phyloP scores from a whole-genome alignment of 768 basidiomycete genomes.

The Epithele typhae region DNA sequence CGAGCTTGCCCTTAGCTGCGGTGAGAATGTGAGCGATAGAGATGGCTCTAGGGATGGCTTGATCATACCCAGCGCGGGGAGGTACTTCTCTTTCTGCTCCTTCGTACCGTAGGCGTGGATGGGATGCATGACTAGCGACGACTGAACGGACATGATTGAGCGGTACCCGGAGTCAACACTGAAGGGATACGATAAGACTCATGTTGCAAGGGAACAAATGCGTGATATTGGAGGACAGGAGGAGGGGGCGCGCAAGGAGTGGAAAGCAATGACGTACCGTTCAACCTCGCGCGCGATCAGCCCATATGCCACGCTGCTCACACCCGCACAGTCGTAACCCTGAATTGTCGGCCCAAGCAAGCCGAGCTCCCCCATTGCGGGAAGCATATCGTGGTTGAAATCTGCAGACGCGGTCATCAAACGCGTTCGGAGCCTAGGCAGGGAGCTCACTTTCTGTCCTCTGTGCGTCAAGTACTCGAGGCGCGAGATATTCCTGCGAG shows the following conservation, averaged over 20 bases:
- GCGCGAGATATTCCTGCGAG: constrained; percentile 69
- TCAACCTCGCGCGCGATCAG: constrained; percentile 93
- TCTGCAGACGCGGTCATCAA: constrained; percentile 36
- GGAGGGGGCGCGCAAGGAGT: no score
- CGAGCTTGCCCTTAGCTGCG: constrained; percentile 80
- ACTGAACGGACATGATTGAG: constrained; percentile 92
- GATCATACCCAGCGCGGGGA: constrained; percentile 71
- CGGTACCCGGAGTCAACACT: constrained; percentile 97
- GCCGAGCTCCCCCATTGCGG: constrained; percentile 91
- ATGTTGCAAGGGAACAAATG: no score
- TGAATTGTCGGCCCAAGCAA: constrained; percentile 88
- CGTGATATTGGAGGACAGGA: no score
- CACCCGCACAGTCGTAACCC: constrained; percentile 93
- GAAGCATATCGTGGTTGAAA: constrained; percentile 71
- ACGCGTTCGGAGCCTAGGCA: neutral
- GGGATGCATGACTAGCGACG: constrained; percentile 94
- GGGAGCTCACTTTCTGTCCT: constrained; percentile 69
- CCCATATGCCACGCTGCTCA: constrained; percentile 88
- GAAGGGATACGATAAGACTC: neutral
- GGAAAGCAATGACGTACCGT: constrained; percentile 42
- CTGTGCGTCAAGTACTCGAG: constrained; percentile 88
- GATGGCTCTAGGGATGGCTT: neutral
- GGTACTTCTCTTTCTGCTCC: constrained; percentile 85
- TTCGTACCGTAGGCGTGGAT: constrained; percentile 86
- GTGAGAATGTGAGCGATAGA: neutral